Percentiles rank a stretch among this genome's conserved stretches.
Conservation (phyloP, 306 rosid genomes). For the Erythrophleum fordii region DNA sequence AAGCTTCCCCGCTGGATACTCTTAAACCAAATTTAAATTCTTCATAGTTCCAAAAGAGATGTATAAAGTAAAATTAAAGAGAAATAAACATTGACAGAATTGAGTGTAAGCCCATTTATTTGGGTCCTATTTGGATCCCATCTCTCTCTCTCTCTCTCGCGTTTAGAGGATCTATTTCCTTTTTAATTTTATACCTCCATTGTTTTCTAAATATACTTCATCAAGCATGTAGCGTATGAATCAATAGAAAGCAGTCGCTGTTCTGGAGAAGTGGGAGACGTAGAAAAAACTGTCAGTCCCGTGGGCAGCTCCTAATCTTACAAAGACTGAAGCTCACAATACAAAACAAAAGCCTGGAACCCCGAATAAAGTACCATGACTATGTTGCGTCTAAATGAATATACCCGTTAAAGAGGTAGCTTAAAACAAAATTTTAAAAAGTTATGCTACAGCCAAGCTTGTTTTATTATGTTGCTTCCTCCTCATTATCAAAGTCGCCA, state of each 20-base stretch:
- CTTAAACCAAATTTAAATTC: too few relatives aligned
- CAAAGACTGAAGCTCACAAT: conserved; percentile 15
- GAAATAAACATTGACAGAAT: too few relatives aligned
- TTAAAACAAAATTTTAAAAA: conserved; percentile 14
- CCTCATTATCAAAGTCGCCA: conserved; percentile 62
- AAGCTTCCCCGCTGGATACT: too few relatives aligned
- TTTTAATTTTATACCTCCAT: background rate
- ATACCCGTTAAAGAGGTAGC: background rate
- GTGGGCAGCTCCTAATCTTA: background rate
- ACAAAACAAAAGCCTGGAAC: conserved; percentile 14
- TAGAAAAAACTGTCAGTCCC: background rate
- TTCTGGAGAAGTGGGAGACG: background rate
- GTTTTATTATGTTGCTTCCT: conserved; percentile 51
- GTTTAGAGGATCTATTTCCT: too few relatives aligned
- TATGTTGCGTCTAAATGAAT: conserved; percentile 23
- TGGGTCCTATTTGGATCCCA: too few relatives aligned
- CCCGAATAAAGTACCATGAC: background rate
- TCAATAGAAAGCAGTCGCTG: conserved; percentile 4
- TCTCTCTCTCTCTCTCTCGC: too few relatives aligned
- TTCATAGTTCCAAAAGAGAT: too few relatives aligned
- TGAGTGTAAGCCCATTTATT: too few relatives aligned
- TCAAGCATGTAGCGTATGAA: background rate
- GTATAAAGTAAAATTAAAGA: too few relatives aligned
- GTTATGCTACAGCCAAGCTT: conserved; percentile 28
- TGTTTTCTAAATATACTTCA: conserved; percentile 13